phyloP scores from a whole-genome alignment of 2,329 filamentous ascomycete genomes.

The Epichloe typhina region DNA sequence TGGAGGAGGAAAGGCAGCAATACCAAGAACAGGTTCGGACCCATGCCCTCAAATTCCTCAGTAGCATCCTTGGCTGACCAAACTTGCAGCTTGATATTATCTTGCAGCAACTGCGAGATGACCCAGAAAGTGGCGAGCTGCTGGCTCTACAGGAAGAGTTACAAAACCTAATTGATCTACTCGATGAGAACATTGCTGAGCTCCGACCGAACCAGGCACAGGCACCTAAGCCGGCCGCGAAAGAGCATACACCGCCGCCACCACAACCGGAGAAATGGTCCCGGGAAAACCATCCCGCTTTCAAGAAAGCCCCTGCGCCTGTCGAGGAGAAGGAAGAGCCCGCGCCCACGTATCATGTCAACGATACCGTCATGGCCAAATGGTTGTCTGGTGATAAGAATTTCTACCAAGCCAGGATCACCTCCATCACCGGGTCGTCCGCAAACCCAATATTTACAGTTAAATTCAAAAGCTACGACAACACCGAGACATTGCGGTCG shows the following conservation, averaged over 20 bases:
- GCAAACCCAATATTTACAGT: slow-evolving; percentile 86
- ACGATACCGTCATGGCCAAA: slow-evolving; percentile 80
- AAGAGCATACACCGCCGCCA: slow-evolving; percentile 30
- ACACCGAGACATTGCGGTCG: slow-evolving; percentile 66
- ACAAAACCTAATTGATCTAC: slow-evolving; percentile 64
- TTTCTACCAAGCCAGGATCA: slow-evolving; percentile 88
- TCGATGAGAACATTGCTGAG: slow-evolving; percentile 70
- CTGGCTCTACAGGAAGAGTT: slow-evolving; percentile 67
- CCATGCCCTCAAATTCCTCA: neutral
- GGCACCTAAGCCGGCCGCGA: slow-evolving; percentile 30
- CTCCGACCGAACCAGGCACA: slow-evolving; percentile 42
- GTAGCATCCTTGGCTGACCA: slow-evolving; percentile 8
- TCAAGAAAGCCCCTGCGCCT: slow-evolving; percentile 35
- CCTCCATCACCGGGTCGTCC: slow-evolving; percentile 84
- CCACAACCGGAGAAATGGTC: slow-evolving; percentile 60
- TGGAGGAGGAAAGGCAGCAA: slow-evolving; percentile 39
- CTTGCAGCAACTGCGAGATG: slow-evolving; percentile 59
- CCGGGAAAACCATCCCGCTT: slow-evolving; percentile 67
- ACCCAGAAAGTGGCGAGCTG: slow-evolving; percentile 69
- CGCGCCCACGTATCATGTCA: slow-evolving; percentile 60
- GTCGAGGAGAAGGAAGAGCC: slow-evolving; percentile 39
- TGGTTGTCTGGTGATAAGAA: slow-evolving; percentile 81
- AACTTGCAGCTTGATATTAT: slow-evolving; percentile 59
- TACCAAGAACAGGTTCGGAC: slow-evolving; percentile 41
- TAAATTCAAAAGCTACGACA: slow-evolving; percentile 86